Conservation (phyloP, 2,329 filamentous ascomycete species). For the Penicillium palitans region DNA sequence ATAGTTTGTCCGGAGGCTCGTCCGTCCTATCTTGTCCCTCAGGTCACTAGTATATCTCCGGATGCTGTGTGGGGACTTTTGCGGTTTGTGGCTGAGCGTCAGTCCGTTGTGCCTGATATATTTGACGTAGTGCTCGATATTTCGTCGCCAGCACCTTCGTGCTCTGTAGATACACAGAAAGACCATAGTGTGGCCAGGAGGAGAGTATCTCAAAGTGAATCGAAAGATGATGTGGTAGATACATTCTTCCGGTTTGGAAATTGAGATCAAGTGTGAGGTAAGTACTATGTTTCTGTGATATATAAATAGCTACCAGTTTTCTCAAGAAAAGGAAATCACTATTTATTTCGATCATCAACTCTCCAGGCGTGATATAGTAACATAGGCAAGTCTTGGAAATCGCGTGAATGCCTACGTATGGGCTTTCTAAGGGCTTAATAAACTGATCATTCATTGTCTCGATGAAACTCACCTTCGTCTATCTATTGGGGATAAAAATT, state of each 20-base stretch:
- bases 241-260: neutral
- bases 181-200: too few species aligned
- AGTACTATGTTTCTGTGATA: neutral
- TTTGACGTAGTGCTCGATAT: conserved; percentile 2
- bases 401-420: neutral
- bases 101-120: neutral
- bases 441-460: neutral
- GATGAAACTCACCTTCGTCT: neutral
- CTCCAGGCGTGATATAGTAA: neutral
- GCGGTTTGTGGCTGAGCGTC: neutral
- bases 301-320: neutral
- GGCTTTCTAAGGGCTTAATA: too few species aligned
- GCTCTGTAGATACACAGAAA: neutral
- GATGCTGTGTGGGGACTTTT: neutral
- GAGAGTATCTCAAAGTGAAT: neutral
- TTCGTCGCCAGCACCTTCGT: too few species aligned
- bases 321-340: neutral
- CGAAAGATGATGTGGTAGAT: neutral
- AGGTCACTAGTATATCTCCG: neutral
- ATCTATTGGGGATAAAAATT: neutral
- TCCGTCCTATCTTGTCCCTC: neutral
- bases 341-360: neutral
- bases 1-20: neutral
- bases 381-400: neutral
- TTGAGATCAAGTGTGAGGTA: neutral